These are phyloP conservation scores for Cercospora nicotianae DNA, from an alignment of 2,329 filamentous ascomycete genomes.

Conservation along the genomic window DNA sequence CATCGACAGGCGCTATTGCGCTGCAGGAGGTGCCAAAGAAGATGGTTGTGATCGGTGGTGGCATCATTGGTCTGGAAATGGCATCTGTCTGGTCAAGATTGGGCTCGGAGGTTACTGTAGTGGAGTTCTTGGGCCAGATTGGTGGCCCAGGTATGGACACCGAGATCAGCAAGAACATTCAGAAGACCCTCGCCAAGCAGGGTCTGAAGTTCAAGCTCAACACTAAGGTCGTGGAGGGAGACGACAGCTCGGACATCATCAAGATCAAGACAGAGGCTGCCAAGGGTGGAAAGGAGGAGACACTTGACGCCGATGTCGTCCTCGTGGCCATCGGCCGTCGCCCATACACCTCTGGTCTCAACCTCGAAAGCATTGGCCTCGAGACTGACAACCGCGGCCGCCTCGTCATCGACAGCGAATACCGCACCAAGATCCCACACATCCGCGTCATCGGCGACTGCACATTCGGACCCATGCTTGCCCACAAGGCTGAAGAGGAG, in stretches of 20 bases:
- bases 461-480: slow-evolving; percentile 93
- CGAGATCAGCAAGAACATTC: slow-evolving; percentile 85
- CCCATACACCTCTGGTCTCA: slow-evolving; percentile 88
- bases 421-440: slow-evolving; percentile 95
- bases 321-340: slow-evolving; percentile 95
- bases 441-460: slow-evolving; percentile 95
- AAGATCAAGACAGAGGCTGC: slow-evolving; percentile 85
- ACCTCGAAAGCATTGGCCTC: slow-evolving; percentile 88
- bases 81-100: slow-evolving; percentile 93
- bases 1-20: slow-evolving; percentile 90
- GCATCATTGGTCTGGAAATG: slow-evolving; percentile 99
- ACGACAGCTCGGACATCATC: slow-evolving; percentile 73
- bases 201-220: slow-evolving; percentile 97
- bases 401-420: slow-evolving; percentile 96
- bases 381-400: slow-evolving; percentile 92
- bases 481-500: slow-evolving; percentile 99
- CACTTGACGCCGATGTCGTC: slow-evolving; percentile 88
- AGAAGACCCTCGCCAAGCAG: slow-evolving; percentile 94
- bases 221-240: slow-evolving; percentile 89
- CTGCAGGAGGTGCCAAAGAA: slow-evolving; percentile 90
- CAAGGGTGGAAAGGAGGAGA: slow-evolving; percentile 94
- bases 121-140: slow-evolving; percentile 94
- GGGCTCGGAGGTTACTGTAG: slow-evolving; percentile 91
- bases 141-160: slow-evolving; percentile 96
- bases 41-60: slow-evolving; percentile 95